Conservation (phyloP, 2,329 filamentous ascomycete species). For the Fusarium oligoseptatum region DNA sequence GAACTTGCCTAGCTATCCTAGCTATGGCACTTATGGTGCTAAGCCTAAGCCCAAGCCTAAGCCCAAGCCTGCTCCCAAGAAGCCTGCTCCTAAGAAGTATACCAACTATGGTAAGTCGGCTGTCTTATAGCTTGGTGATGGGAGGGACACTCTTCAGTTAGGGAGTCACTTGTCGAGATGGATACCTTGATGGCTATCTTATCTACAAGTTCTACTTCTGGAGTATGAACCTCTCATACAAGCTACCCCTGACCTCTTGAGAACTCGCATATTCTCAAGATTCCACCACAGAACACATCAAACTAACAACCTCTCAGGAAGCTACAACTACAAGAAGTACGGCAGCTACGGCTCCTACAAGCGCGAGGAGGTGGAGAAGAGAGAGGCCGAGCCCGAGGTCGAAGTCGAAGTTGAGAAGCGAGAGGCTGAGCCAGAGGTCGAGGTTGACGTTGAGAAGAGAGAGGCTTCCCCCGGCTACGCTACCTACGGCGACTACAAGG, state of each 20-base stretch:
- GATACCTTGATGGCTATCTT: not conserved
- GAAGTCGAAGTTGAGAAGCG: constrained; percentile 9
- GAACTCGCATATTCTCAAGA: not conserved
- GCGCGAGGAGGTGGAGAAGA: constrained; percentile 10
- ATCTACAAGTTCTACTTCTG: not conserved
- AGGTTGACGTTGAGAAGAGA: constrained; percentile 4
- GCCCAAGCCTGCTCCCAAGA: constrained; percentile 19
- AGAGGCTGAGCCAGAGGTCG: constrained; percentile 9
- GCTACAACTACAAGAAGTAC: constrained; percentile 32
- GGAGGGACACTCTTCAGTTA: not conserved
- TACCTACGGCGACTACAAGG: constrained; percentile 8
- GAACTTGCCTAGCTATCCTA: constrained; percentile 4
- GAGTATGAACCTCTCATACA: not conserved
- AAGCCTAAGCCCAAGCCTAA: constrained; percentile 1
- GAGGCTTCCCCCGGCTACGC: constrained; percentile 1
- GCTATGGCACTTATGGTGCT: constrained; percentile 14
- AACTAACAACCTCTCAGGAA: not conserved
- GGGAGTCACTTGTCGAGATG: not conserved
- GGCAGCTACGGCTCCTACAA: constrained; percentile 21
- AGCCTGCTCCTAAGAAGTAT: constrained; percentile 22
- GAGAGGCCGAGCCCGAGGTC: constrained; percentile 9
- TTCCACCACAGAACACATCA: not conserved
- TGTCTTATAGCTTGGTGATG: not conserved
- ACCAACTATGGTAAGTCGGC: constrained; percentile 16
- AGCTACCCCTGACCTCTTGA: not conserved